Evolutionary conservation across 2,329 filamentous ascomycete genomes (phyloP).

Genomic region (Paraconiothyrium sp.): DNA sequence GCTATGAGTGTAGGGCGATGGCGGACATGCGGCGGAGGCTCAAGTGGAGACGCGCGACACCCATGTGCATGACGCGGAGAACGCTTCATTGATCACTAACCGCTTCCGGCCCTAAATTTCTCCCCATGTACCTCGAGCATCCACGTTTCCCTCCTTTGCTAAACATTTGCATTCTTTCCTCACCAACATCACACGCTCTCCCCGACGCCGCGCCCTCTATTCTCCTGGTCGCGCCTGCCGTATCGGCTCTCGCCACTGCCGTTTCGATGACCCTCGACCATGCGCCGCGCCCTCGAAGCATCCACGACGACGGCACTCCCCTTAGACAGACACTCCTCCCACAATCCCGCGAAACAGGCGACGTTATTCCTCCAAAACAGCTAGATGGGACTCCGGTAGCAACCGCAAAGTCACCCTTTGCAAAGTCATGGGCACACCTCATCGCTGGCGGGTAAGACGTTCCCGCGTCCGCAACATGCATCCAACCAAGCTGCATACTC

Average conservation of each 20-base stretch:
- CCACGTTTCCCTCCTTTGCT: background rate
- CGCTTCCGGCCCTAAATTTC: constrained; percentile 21
- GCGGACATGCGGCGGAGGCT: constrained; percentile 20
- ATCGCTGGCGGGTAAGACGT: constrained; percentile 80
- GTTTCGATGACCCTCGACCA: constrained; percentile 49
- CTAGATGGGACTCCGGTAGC: constrained; percentile 52
- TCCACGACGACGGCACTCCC: constrained; percentile 38
- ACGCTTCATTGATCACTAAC: constrained; percentile 15
- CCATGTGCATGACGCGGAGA: constrained; percentile 9
- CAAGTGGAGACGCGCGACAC: background rate
- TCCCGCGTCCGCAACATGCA: constrained; percentile 32
- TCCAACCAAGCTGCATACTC: constrained; percentile 19
- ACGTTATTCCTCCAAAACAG: constrained; percentile 59
- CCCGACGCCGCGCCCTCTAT: background rate
- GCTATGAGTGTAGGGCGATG: constrained; percentile 3
- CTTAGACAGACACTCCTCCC: constrained; percentile 41
- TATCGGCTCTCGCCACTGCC: background rate
- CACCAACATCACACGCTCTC: background rate
- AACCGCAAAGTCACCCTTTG: constrained; percentile 54
- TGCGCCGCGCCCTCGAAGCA: constrained; percentile 39
- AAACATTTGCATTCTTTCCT: background rate
- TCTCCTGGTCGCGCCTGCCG: background rate
- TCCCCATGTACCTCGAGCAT: background rate
- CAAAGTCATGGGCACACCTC: constrained; percentile 90
- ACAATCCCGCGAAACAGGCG: constrained; percentile 71